phyloP scores from a whole-genome alignment of 2,329 filamentous ascomycete genomes.

The Phaeosphaeria sp. region DNA sequence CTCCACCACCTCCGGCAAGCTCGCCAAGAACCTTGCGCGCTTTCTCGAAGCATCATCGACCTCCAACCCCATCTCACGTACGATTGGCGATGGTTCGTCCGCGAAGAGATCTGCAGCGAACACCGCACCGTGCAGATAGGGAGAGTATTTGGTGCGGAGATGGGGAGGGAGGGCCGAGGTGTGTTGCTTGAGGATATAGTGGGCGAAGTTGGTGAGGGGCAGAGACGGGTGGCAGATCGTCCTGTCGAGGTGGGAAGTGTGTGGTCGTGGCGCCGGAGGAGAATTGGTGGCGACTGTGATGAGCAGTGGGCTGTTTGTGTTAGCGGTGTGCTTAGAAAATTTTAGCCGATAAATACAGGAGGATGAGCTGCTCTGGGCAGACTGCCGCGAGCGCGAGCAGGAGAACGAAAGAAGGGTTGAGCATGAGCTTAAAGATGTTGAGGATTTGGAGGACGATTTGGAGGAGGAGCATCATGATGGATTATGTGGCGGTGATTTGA shows the following conservation, averaged over 20 bases:
- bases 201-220: neutral
- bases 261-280: neutral
- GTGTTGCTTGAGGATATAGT: neutral
- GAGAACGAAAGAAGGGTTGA: neutral
- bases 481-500: neutral
- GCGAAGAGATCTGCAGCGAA: neutral
- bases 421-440: neutral
- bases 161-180: neutral
- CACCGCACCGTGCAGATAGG: neutral
- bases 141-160: neutral
- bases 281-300: too few relatives aligned
- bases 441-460: neutral
- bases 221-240: neutral
- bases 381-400: neutral
- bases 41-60: neutral
- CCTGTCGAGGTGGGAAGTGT: neutral
- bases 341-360: neutral
- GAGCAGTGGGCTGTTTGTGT: neutral
- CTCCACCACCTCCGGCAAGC: neutral
- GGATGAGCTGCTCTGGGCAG: neutral
- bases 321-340: neutral
- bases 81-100: neutral
- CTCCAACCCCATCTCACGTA: neutral
- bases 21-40: neutral
- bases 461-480: neutral